A percentile compares a stretch with the other conserved stretches of the same genome.
Conservation (phyloP, 2,329 filamentous ascomycete species). For the Eutypella sp. region DNA sequence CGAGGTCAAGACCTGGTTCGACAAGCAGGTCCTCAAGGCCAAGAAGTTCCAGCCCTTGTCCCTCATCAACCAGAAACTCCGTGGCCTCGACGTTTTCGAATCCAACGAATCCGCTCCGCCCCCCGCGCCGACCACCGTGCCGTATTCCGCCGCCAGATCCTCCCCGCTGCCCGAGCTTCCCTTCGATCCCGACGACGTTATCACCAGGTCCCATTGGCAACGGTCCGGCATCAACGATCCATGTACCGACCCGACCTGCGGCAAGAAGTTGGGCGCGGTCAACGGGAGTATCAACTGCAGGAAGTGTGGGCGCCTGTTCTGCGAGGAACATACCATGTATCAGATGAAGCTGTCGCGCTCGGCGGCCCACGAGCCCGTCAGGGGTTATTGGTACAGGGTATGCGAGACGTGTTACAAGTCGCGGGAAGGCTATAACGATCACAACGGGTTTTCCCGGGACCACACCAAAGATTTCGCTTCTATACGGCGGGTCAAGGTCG, state of each 20-base stretch:
- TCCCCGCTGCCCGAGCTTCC: conserved; percentile 33
- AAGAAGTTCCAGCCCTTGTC: conserved; percentile 90
- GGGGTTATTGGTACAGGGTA: conserved; percentile 89
- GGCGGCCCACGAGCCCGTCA: conserved; percentile 81
- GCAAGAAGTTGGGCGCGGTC: conserved; percentile 69
- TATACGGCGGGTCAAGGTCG: conserved; percentile 71
- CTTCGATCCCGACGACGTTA: conserved; percentile 81
- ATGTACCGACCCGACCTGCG: conserved; percentile 85
- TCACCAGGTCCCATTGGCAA: conserved; percentile 89
- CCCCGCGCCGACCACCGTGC: conserved; percentile 30
- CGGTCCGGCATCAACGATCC: conserved; percentile 64
- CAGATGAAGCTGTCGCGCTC: conserved; percentile 95
- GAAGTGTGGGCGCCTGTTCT: conserved; percentile 89
- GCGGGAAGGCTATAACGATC: conserved; percentile 90
- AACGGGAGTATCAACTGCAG: conserved; percentile 89
- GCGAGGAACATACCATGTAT: conserved; percentile 98
- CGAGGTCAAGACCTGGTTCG: conserved; percentile 96
- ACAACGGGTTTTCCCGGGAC: conserved; percentile 65
- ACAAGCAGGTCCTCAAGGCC: conserved; percentile 87
- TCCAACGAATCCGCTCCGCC: conserved; percentile 65
- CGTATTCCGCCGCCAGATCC: conserved; percentile 30
- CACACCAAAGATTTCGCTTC: conserved; percentile 67
- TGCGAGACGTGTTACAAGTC: conserved; percentile 99
- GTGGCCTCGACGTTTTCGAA: conserved; percentile 89
- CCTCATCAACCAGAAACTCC: conserved; percentile 87